Evolutionary conservation across 495 filamentous ascomycete species (phyloP), one percentile per base, ranked within the genome.

Genomic region (Tuber brumale): DNA sequence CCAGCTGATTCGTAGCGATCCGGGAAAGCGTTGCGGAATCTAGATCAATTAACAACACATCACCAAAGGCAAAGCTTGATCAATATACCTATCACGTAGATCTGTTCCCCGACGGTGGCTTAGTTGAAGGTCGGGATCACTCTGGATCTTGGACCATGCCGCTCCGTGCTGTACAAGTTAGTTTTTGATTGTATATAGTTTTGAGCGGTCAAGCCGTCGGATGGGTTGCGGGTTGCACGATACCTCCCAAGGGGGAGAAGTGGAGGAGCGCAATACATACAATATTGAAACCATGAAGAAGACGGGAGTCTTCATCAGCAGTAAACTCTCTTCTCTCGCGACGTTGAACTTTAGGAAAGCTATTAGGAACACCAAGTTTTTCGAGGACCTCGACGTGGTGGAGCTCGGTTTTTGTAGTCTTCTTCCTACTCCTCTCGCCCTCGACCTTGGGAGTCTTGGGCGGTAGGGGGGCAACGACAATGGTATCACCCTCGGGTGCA

Each of bases 111-210:
- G 81, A 43, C 81, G 81, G 69, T 83, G 81, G 51, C 70, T 69
- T n/a, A 83, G 48, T 21, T 83, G 71, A 5, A 83, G 51, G 8
- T 74, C 70, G 37, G 81, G 76, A 37, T 83, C 81, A 44, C 73
- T 76, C 69, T 83, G 81, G 72, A 83, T 83, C 76, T 79, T 83
- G 43, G 82, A 83, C 81, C 81, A 83, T 44, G 81, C 79, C 45
- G 81, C 78, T 51, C 81, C 81, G 72, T 83, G 78, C 81, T 83
- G 74, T 19, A 43, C 46, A 45, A 18, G 72, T 80, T 39, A 80
- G 42, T 44, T 69, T 69, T 79, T 61, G 23, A 21, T 76, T 16
- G 27, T 66, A 35, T 35, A 35, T 35, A 18, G 57, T 66, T 66
- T 35, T 31, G 14, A 27, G 57, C 57, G 57, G 12, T 66, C 57